phyloP scores from a whole-genome alignment of 2,329 filamentous ascomycete species.

The Talaromyces atroroseus region DNA sequence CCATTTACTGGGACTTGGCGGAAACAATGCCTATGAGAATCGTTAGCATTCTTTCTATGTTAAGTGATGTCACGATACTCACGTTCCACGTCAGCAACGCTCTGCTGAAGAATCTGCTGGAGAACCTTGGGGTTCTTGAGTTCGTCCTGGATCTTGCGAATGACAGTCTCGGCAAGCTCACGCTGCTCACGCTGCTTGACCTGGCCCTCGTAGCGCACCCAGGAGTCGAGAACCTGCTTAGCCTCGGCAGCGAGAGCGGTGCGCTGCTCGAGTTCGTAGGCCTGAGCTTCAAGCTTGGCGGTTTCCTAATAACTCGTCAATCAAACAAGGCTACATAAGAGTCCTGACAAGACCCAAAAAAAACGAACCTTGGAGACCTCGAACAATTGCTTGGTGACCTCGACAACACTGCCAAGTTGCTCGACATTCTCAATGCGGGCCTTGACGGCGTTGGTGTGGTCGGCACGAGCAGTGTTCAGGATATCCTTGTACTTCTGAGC shows the following conservation, averaged over 20 bases:
- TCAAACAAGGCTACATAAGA: not conserved
- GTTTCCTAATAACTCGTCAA: slow-evolving; percentile 65
- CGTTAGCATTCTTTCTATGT: slow-evolving; percentile 14
- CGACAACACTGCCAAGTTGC: slow-evolving; percentile 89
- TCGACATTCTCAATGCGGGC: slow-evolving; percentile 87
- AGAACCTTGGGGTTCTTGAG: slow-evolving; percentile 95
- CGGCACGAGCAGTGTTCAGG: slow-evolving; percentile 85
- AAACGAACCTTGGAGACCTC: slow-evolving; percentile 86
- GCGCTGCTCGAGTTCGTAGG: slow-evolving; percentile 94
- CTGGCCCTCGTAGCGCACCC: slow-evolving; percentile 97
- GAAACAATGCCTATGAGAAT: slow-evolving; percentile 32
- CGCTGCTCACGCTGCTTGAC: slow-evolving; percentile 98
- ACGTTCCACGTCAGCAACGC: slow-evolving; percentile 94
- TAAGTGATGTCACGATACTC: slow-evolving; percentile 32
- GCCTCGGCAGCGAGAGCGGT: slow-evolving; percentile 88
- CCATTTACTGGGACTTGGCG: slow-evolving; percentile 36
- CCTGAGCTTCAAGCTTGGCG: slow-evolving; percentile 89
- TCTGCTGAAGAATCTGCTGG: slow-evolving; percentile 97
- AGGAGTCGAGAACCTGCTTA: slow-evolving; percentile 92
- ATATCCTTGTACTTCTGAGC: slow-evolving; percentile 90
- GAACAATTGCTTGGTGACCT: slow-evolving; percentile 95
- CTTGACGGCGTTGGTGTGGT: slow-evolving; percentile 95
- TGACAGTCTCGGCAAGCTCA: slow-evolving; percentile 87
- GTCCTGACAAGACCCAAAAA: not conserved
- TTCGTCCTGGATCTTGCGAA: slow-evolving; percentile 98